phyloP scores from a whole-genome alignment of 192 early-diverging fungal species.

The Entomortierella parvispora region DNA sequence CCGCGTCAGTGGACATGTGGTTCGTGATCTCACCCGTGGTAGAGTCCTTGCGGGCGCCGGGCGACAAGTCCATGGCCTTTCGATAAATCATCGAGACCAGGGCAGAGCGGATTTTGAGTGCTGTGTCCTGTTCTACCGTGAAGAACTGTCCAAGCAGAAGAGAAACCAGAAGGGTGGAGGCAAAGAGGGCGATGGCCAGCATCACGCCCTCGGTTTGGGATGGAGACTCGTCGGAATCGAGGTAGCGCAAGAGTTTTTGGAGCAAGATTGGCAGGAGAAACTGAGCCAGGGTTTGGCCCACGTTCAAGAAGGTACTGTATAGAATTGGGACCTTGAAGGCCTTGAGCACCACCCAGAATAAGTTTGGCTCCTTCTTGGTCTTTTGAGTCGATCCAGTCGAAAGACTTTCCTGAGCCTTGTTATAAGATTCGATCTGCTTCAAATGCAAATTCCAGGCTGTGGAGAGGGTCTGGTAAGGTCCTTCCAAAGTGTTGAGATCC shows the following conservation, averaged over 20 bases:
- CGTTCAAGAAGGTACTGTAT: not conserved
- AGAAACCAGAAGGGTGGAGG: not conserved
- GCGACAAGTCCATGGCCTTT: conserved; percentile 81
- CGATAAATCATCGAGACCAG: conserved; percentile 78
- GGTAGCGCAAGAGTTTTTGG: conserved; percentile 18
- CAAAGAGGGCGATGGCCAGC: not conserved
- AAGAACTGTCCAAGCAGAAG: not conserved
- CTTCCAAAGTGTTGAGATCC: not conserved
- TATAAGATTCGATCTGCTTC: not conserved
- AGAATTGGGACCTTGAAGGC: conserved; percentile 1
- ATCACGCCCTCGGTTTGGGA: not conserved
- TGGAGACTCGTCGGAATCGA: conserved; percentile 9
- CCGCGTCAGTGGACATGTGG: conserved; percentile 71
- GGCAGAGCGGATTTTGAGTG: conserved; percentile 71
- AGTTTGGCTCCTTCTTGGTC: not conserved
- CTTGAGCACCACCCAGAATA: conserved; percentile 17
- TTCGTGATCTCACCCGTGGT: conserved; percentile 73
- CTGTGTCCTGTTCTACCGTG: conserved; percentile 56
- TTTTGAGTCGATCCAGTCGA: not conserved
- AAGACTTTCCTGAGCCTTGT: not conserved
- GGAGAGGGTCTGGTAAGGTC: conserved; percentile 2
- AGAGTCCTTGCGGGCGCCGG: conserved; percentile 38
- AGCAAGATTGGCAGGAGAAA: conserved; percentile 20
- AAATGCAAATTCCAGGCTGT: conserved; percentile 5
- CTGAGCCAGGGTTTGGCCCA: not conserved